These are phyloP conservation scores for Babesia ovata DNA, from an alignment of 169 alveolate species.

Conservation along the genomic window DNA sequence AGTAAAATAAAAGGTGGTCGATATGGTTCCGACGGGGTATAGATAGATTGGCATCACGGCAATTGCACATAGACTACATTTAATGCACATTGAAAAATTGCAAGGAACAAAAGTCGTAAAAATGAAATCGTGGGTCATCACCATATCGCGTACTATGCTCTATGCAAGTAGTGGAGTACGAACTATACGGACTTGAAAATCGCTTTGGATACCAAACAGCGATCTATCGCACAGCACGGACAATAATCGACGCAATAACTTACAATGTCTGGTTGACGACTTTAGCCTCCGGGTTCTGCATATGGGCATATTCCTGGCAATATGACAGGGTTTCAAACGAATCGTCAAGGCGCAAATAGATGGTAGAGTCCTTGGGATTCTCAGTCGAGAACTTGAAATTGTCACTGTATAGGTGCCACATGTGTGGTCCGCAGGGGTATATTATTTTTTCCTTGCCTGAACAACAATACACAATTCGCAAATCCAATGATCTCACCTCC, in stretches of 20 bases:
- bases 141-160: too few relatives aligned
- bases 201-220: too few relatives aligned
- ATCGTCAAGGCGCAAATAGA: constrained; percentile 27
- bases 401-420: constrained; percentile 72
- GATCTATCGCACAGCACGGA: background rate
- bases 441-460: constrained; percentile 60
- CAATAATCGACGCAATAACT: background rate
- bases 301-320: constrained; percentile 16
- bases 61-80: background rate
- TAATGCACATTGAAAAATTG: too few relatives aligned
- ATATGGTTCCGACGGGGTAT: background rate
- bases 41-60: background rate
- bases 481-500: constrained; percentile 17
- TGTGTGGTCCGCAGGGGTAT: constrained; percentile 77
- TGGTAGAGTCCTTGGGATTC: background rate
- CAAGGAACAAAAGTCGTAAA: too few relatives aligned
- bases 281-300: constrained; percentile 22
- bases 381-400: constrained; percentile 31
- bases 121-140: too few relatives aligned
- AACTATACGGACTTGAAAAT: too few relatives aligned
- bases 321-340: constrained; percentile 9
- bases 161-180: too few relatives aligned
- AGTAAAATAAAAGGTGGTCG: background rate
- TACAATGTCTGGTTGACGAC: constrained; percentile 19
- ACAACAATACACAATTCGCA: background rate